Evolutionary conservation across 2,329 filamentous ascomycete species (phyloP).

Genomic region (Fusarium pseudonygamai): DNA sequence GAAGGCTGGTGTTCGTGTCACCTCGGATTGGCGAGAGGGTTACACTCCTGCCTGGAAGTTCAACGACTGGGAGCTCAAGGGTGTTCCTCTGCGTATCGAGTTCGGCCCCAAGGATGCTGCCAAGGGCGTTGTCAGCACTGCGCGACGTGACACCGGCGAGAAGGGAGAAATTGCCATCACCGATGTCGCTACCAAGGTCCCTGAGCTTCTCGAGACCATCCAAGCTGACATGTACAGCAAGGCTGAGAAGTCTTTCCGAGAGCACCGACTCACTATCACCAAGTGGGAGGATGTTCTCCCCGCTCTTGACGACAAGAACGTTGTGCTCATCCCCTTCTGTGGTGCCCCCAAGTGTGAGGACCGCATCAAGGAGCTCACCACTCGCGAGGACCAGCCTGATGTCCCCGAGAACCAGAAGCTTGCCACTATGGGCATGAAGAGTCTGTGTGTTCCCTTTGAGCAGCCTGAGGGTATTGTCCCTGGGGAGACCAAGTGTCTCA

Average conservation of each 20-base stretch:
- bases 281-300: slow-evolving; percentile 94
- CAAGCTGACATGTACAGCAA: slow-evolving; percentile 82
- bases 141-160: slow-evolving; percentile 86
- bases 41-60: slow-evolving; percentile 98
- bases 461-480: slow-evolving; percentile 83
- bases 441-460: slow-evolving; percentile 78
- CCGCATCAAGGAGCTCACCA: slow-evolving; percentile 91
- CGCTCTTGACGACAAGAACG: slow-evolving; percentile 89
- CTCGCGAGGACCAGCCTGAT: slow-evolving; percentile 69
- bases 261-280: slow-evolving; percentile 82
- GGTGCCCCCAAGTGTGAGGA: slow-evolving; percentile 86
- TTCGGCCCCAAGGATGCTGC: slow-evolving; percentile 95
- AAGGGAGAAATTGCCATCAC: slow-evolving; percentile 83
- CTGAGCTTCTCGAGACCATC: slow-evolving; percentile 86
- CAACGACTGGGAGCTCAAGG: slow-evolving; percentile 98
- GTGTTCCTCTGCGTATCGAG: slow-evolving; percentile 91
- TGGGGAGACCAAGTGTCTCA: slow-evolving; percentile 90
- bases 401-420: slow-evolving; percentile 63
- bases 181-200: slow-evolving; percentile 77
- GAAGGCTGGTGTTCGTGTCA: slow-evolving; percentile 78
- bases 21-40: slow-evolving; percentile 86
- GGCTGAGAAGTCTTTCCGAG: slow-evolving; percentile 80
- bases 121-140: slow-evolving; percentile 83
- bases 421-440: slow-evolving; percentile 74
- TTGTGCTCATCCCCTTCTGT: slow-evolving; percentile 92